Percentiles rank a stretch among this genome's conserved stretches.
These are phyloP conservation scores for Stachybotrys echinatus DNA, from an alignment of 2,329 filamentous ascomycete species.

Conservation along the genomic window DNA sequence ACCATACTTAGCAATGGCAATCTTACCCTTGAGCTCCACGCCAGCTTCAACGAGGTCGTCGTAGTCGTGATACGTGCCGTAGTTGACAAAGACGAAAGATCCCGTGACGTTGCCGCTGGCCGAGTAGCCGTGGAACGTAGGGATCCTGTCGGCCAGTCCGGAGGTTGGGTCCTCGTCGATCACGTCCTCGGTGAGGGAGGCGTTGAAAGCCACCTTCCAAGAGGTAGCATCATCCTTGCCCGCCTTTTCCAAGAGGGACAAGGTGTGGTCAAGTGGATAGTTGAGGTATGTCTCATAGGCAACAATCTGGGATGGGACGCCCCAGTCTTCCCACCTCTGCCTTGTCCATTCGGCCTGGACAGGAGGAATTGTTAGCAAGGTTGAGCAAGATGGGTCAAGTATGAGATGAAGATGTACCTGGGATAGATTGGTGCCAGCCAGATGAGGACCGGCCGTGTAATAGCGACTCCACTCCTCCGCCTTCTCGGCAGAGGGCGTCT, in stretches of 20 bases:
- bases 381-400: neutral
- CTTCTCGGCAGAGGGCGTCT: constrained; percentile 51
- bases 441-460: constrained; percentile 70
- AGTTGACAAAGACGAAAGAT: constrained; percentile 84
- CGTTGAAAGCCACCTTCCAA: constrained; percentile 69
- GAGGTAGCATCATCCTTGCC: constrained; percentile 18
- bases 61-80: constrained; percentile 81
- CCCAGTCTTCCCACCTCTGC: constrained; percentile 68
- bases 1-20: constrained; percentile 82
- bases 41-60: constrained; percentile 74
- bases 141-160: constrained; percentile 64
- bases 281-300: constrained; percentile 76
- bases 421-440: constrained; percentile 72
- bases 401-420: constrained; percentile 34
- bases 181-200: constrained; percentile 77
- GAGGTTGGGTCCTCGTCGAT: constrained; percentile 79
- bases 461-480: constrained; percentile 71
- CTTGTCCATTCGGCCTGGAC: constrained; percentile 65
- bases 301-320: constrained; percentile 57
- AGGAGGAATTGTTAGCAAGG: constrained; percentile 8
- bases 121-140: constrained; percentile 93
- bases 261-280: constrained; percentile 65
- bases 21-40: constrained; percentile 74
- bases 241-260: constrained; percentile 55
- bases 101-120: constrained; percentile 88